Evolutionary conservation across 129 eudicot genomes (phyloP), one percentile per base, ranked within the genome.

Genomic region (Calendula officinalis): DNA sequence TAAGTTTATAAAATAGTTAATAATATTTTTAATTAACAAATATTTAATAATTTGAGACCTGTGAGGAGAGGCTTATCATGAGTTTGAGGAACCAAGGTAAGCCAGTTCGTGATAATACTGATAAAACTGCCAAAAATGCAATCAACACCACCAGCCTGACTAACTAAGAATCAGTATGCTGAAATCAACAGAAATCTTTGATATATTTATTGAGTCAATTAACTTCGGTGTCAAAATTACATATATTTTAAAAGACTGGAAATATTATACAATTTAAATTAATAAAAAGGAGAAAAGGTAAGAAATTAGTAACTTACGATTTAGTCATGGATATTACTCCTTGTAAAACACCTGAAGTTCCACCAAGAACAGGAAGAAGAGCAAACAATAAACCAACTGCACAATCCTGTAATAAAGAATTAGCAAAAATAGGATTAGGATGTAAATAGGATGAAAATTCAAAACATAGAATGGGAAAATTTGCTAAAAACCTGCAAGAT

Each of bases 321-420:
- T 40, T 40, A 3, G 44, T 40, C 44, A 8, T 40, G 9, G 9
- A 40, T 40, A 40, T 40, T 1, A 40, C 78, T 73, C 99, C 99
- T 74, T 94, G 97, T 59, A 94, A 72, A 75, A 89, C 81, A 62
- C 97, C 97, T 9, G 95, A 88, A 68, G 83, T 89, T 60, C 97
- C 99, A 61, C 99, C 99, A 67, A 94, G 89, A 38, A 94, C 87
- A 8, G 99, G 99, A 70, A 94, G 89, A 66, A 94, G 78, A 53
- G 99, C 99, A 76, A 94, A 94, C 72, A 94, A 77, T 76, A 94
- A 82, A 69, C 99, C 99, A 48, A 94, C 99, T 0, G 99, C 95
- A 78, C 99, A 94, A 68, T 94, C 99, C 95, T 94, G 78, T 69
- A 61, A 78, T 34, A 35, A 13, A 62, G 43, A 66, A 38, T 10